phyloP scores from a whole-genome alignment of 2,329 filamentous ascomycete genomes.

The Diaporthe citrichinensis region DNA sequence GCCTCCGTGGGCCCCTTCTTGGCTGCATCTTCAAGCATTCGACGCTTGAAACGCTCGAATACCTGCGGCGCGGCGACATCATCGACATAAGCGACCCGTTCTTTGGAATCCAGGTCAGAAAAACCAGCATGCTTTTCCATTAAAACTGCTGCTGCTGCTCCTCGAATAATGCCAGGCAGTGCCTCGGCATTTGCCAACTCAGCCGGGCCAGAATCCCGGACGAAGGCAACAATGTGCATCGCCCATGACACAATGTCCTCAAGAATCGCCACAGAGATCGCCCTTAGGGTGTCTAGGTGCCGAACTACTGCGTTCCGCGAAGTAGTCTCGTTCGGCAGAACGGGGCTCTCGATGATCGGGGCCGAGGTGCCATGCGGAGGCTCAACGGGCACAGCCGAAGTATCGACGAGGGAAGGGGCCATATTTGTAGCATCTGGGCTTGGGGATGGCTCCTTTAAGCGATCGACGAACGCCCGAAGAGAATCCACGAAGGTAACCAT shows the following conservation, averaged over 20 bases:
- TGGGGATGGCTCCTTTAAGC: background rate
- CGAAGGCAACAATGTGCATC: constrained; percentile 1
- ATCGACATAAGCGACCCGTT: background rate
- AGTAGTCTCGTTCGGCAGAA: too few relatives aligned
- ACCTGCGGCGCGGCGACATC: background rate
- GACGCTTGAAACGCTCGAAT: constrained; percentile 2
- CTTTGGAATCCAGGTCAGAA: background rate
- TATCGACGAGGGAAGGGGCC: too few relatives aligned
- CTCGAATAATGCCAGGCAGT: constrained; percentile 24
- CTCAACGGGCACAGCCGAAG: background rate
- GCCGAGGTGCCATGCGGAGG: background rate
- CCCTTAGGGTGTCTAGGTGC: background rate
- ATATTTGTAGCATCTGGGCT: background rate
- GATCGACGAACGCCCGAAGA: background rate
- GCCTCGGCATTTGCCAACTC: background rate
- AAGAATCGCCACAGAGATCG: background rate
- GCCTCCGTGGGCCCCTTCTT: background rate
- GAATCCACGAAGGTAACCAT: constrained; percentile 26
- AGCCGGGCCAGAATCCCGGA: constrained; percentile 4
- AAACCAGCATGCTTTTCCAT: constrained; percentile 7
- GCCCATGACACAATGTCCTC: constrained; percentile 27
- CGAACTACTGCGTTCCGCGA: too few relatives aligned
- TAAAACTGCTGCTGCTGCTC: constrained; percentile 18
- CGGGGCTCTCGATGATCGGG: background rate
- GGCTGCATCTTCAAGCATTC: background rate